Evolutionary conservation across 1,284 basidiomycete species (phyloP).

Genomic region (Ustilago hordei): DNA sequence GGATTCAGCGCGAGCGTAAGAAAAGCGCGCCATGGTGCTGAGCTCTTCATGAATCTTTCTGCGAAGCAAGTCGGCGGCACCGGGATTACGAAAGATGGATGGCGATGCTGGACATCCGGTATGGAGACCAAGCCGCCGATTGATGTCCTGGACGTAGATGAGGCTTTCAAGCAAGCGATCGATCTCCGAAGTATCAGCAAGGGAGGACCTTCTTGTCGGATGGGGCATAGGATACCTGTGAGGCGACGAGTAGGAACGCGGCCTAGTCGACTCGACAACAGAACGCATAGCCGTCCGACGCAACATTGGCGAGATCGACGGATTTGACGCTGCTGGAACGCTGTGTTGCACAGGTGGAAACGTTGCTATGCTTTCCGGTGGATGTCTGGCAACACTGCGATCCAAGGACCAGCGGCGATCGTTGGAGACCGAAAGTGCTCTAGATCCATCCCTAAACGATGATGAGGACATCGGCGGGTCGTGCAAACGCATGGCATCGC

Average conservation of each 20-base stretch:
- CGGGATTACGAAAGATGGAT: slow-evolving; percentile 20
- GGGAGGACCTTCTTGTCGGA: slow-evolving; percentile 17
- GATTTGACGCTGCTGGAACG: background rate
- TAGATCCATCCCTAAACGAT: background rate
- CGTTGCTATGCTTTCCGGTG: background rate
- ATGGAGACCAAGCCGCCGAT: slow-evolving; percentile 35
- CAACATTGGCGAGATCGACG: slow-evolving; percentile 4
- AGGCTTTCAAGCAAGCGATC: slow-evolving; percentile 39
- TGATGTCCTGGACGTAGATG: slow-evolving; percentile 43
- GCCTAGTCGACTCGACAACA: slow-evolving; percentile 23
- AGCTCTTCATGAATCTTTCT: slow-evolving; percentile 37
- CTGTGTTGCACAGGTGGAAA: slow-evolving; percentile 3
- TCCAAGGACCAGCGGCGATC: slow-evolving; percentile 14
- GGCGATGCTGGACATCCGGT: slow-evolving; percentile 25
- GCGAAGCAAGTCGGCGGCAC: slow-evolving; percentile 19
- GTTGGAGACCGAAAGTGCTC: background rate
- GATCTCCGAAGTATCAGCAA: slow-evolving; percentile 28
- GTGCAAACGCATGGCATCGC: background rate
- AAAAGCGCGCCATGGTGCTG: slow-evolving; percentile 34
- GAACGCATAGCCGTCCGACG: background rate
- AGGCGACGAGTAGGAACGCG: slow-evolving; percentile 33
- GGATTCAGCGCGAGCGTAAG: slow-evolving; percentile 31
- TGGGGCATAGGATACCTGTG: slow-evolving; percentile 18
- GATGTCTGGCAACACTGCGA: background rate
- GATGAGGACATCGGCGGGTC: slow-evolving; percentile 1